A percentile compares a stretch with the other conserved stretches of the same genome.
Evolutionary conservation across 441 rosid genomes (phyloP).

Genomic region (Raphanus hybrid): DNA sequence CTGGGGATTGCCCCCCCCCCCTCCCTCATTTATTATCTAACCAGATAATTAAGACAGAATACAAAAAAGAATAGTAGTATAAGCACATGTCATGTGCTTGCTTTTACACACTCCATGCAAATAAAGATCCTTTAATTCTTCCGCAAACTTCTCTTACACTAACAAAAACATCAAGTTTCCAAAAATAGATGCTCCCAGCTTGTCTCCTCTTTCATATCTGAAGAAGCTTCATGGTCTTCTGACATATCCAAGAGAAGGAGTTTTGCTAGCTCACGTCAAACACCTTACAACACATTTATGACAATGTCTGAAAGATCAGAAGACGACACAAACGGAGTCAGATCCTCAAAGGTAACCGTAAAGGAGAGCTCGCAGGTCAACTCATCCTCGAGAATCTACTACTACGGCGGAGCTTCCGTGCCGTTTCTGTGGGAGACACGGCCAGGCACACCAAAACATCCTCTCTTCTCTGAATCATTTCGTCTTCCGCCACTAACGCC

Average conservation of each 20-base stretch:
- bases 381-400: conserved; percentile 66
- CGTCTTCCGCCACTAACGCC: conserved; percentile 74
- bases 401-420: conserved; percentile 61
- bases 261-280: conserved; percentile 17
- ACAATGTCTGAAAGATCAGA: conserved; percentile 37
- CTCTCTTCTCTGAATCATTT: conserved; percentile 41
- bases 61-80: not conserved
- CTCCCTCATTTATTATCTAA: conserved; percentile 41
- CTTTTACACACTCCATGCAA: conserved; percentile 31
- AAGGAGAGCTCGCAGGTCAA: conserved; percentile 62
- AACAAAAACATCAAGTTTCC: conserved; percentile 33
- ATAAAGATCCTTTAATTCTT: conserved; percentile 44
- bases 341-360: conserved; percentile 60
- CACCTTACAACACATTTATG: conserved; percentile 13
- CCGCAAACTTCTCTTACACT: conserved; percentile 45
- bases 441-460: conserved; percentile 83
- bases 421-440: conserved; percentile 81
- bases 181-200: conserved; percentile 35
- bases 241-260: conserved; percentile 29
- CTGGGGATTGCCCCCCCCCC: conserved; percentile 17
- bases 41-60: conserved; percentile 18
- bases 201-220: conserved; percentile 30
- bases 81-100: conserved; percentile 43
- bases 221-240: conserved; percentile 39
- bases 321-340: conserved; percentile 25